These are phyloP conservation scores for Pythium aquatile DNA, from an alignment of 352 stramenopile genomes.

Conservation along the genomic window DNA sequence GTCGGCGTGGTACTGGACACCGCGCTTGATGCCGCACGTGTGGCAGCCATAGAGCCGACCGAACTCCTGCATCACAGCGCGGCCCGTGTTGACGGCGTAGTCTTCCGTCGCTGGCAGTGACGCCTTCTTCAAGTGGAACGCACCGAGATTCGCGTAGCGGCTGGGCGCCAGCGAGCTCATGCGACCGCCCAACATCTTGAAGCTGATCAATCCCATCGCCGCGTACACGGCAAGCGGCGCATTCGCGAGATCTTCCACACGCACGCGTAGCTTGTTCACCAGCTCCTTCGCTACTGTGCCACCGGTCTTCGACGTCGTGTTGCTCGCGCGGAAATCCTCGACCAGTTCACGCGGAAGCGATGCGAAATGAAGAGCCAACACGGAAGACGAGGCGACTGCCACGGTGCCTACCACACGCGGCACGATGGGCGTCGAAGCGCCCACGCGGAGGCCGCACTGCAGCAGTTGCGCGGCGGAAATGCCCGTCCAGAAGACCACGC, in stretches of 20 bases:
- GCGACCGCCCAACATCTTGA: conserved; percentile 70
- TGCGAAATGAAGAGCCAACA: conserved; percentile 29
- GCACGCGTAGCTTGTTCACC: conserved; percentile 8
- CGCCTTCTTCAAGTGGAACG: conserved; percentile 75
- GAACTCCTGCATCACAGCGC: conserved; percentile 76
- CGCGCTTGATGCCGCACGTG: conserved; percentile 70
- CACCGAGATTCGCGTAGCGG: conserved; percentile 68
- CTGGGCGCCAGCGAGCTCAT: conserved; percentile 74
- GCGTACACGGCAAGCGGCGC: conserved; percentile 62
- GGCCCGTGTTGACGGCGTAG: conserved; percentile 63
- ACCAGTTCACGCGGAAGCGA: conserved; percentile 28
- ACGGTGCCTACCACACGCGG: conserved; percentile 26
- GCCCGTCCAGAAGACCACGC: conserved; percentile 35
- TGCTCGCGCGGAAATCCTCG: conserved; percentile 5
- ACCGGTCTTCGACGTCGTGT: not conserved
- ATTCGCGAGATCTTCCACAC: conserved; percentile 19
- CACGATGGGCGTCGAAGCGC: conserved; percentile 27
- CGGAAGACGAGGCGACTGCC: conserved; percentile 32
- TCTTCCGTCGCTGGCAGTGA: conserved; percentile 71
- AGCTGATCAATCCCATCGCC: conserved; percentile 72
- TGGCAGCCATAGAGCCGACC: conserved; percentile 79
- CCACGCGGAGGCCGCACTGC: conserved; percentile 25
- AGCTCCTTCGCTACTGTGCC: not conserved
- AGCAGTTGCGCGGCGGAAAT: conserved; percentile 30
- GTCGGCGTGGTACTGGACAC: conserved; percentile 74